A percentile compares a stretch with the other conserved stretches of the same genome.
These are phyloP conservation scores for Lippia alba DNA, from an alignment of 305 asterid genomes.

Conservation along the genomic window DNA sequence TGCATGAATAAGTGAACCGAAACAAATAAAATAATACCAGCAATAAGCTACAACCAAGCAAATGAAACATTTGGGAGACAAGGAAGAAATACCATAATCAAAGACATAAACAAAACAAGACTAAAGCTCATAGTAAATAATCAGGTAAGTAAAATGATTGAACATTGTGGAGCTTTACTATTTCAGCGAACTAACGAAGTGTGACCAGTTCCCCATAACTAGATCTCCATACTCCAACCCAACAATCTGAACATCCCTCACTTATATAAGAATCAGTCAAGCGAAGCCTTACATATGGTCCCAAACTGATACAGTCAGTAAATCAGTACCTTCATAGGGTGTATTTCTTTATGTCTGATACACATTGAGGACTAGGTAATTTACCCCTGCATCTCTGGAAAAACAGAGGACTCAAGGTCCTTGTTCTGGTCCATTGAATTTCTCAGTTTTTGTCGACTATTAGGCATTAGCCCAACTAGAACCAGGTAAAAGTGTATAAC, in stretches of 20 bases:
- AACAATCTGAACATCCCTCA: slow-evolving; percentile 12
- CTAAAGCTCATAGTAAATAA: slow-evolving; percentile 14
- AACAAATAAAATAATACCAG: slow-evolving; percentile 15
- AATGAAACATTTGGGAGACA: not conserved
- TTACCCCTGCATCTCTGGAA: not conserved
- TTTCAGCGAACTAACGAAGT: slow-evolving; percentile 8
- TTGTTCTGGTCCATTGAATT: slow-evolving; percentile 11
- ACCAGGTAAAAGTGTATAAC: slow-evolving; percentile 13
- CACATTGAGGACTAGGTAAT: not conserved
- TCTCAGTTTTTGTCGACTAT: slow-evolving; percentile 21
- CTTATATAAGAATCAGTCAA: slow-evolving; percentile 10
- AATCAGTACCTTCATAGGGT: slow-evolving; percentile 3
- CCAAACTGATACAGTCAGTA: slow-evolving; percentile 3
- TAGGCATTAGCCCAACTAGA: slow-evolving; percentile 10
- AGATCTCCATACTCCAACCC: slow-evolving; percentile 1
- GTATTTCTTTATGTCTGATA: slow-evolving; percentile 6
- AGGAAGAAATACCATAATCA: slow-evolving; percentile 9
- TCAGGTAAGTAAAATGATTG: slow-evolving; percentile 3
- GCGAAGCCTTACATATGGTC: slow-evolving; percentile 5
- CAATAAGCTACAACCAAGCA: slow-evolving; percentile 1
- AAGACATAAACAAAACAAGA: not conserved
- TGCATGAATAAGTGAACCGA: not conserved
- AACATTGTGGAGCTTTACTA: not conserved
- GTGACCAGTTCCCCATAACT: not conserved
- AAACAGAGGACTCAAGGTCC: slow-evolving; percentile 9